Evolutionary conservation across 2,329 filamentous ascomycete species (phyloP), one percentile per base, ranked within the genome.

Genomic region (Ophiostoma ulmi): DNA sequence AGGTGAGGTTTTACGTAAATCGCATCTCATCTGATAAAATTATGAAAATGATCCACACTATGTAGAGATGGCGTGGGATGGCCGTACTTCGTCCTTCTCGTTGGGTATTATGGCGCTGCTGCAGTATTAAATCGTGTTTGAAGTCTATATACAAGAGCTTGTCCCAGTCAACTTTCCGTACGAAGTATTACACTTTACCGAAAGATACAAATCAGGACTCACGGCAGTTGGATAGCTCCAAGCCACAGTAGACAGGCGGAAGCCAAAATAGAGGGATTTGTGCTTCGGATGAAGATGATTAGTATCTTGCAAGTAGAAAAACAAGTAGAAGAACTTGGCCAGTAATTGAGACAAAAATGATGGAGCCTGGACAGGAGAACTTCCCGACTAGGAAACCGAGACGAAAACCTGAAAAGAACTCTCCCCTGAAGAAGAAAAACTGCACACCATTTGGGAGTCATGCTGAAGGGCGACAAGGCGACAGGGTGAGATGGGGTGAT

Each of bases 371-470:
- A 58, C 52, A 58, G 52, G 52, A 58, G 52, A 58, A 58, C 52
- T 58, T 31, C 52, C 52, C 22, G 5, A 26, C 52, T 58, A 26
- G 52, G 52, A 58, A 58, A 26, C 22, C 8, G 52, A 63, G 11
- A 63, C 58, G 52, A 63, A 63, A 63, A 36, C 58, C 26, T 36
- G 58, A 63, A 20, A 63, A 63, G 11, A 17, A 20, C 55, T 63
- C 26, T 63, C 58, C 58, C 26, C 13, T 3, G 55, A 63, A 31
- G 26, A 63, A 17, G 58, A 63, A 63, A 63, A 63, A 63, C 10
- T 35, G 26, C 58, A 63, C 58, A 63, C 58, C 58, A 63, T 26
- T 31, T 17, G 44, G 17, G 58, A 63, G 58, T 52, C 44, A n/a
- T 20, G 26, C 26, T 35, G 26, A 63, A 26, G 26, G 17, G 17